Percentiles rank a stretch among this genome's conserved stretches.
Evolutionary conservation across 148 eudicot genomes (phyloP).

Genomic region (Camellia granthamiana): DNA sequence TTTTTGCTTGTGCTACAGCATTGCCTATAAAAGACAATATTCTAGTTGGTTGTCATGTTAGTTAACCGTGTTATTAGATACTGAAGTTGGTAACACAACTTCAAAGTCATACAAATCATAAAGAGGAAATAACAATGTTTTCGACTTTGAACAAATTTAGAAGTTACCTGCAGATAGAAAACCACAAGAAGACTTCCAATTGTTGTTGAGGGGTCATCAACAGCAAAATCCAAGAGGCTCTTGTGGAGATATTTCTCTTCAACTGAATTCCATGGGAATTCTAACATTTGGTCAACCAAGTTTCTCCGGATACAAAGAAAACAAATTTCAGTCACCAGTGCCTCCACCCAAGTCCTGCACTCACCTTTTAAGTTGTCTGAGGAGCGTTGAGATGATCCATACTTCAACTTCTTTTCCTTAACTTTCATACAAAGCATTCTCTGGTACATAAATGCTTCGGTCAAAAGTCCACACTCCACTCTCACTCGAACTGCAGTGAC

Average conservation of each 20-base stretch:
- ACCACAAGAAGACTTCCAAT: slow-evolving; percentile 95
- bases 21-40: neutral
- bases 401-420: slow-evolving; percentile 59
- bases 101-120: neutral
- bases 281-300: slow-evolving; percentile 78
- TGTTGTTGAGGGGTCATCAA: slow-evolving; percentile 48
- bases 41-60: neutral
- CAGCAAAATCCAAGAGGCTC: slow-evolving; percentile 70
- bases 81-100: neutral
- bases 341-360: slow-evolving; percentile 52
- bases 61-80: neutral
- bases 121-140: neutral
- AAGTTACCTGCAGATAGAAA: slow-evolving; percentile 79
- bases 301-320: slow-evolving; percentile 77
- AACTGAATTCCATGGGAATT: slow-evolving; percentile 82
- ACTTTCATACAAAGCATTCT: slow-evolving; percentile 61
- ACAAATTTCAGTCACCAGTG: slow-evolving; percentile 83
- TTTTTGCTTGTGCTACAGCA: neutral
- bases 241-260: slow-evolving; percentile 85
- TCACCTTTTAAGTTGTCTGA: slow-evolving; percentile 40
- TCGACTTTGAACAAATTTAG: neutral
- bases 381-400: slow-evolving; percentile 32
- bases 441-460: slow-evolving; percentile 95
- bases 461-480: slow-evolving; percentile 88
- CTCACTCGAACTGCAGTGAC: slow-evolving; percentile 82